Evolutionary conservation across 2,329 filamentous ascomycete genomes (phyloP).

Genomic region (Scedosporium minutisporum): DNA sequence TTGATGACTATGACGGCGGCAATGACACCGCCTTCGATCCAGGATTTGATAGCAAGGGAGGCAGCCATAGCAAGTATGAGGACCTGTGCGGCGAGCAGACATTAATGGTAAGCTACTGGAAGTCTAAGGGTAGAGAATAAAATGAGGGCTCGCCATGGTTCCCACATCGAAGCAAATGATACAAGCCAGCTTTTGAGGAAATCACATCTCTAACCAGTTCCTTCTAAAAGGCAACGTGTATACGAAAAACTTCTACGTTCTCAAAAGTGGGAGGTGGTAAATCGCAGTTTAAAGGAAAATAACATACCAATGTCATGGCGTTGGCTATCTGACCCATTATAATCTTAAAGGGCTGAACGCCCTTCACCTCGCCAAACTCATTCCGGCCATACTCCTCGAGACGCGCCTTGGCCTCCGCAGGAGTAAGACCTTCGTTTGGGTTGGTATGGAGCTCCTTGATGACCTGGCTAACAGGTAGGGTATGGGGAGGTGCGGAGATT

Average conservation of each 20-base stretch:
- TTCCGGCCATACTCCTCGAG: conserved; percentile 51
- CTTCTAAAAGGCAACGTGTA: neutral
- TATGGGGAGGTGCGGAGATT: conserved; percentile 53
- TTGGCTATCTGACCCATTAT: conserved; percentile 58
- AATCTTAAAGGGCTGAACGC: conserved; percentile 54
- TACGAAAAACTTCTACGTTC: neutral
- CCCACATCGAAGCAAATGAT: neutral
- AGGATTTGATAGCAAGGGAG: conserved; percentile 47
- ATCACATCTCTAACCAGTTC: neutral
- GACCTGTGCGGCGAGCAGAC: conserved; percentile 20
- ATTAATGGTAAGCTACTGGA: neutral
- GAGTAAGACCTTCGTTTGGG: conserved; percentile 46
- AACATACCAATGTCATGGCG: conserved; percentile 54
- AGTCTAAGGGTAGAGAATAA: neutral
- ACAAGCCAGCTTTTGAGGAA: neutral
- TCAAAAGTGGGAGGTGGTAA: neutral
- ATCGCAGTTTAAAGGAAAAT: conserved; percentile 17
- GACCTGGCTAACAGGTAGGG: conserved; percentile 42
- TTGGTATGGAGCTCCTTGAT: conserved; percentile 46
- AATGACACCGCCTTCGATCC: conserved; percentile 51
- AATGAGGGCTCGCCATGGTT: neutral
- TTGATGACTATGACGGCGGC: conserved; percentile 48
- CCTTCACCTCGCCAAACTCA: conserved; percentile 49
- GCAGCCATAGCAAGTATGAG: conserved; percentile 49
- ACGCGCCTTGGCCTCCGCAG: conserved; percentile 42